Evolutionary conservation across 768 basidiomycete species (phyloP).

Genomic region (Rhodocollybia butyracea): DNA sequence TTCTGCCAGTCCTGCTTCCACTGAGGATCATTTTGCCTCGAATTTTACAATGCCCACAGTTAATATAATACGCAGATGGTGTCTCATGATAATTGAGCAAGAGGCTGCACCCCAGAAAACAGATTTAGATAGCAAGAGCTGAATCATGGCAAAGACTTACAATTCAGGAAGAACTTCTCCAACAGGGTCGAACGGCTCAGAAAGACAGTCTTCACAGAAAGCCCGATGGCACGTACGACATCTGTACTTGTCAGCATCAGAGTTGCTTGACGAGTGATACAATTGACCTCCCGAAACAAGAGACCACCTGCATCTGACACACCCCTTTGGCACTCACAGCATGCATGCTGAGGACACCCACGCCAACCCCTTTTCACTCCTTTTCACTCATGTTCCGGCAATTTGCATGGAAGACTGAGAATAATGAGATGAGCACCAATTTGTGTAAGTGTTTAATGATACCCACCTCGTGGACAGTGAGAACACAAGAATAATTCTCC

Average conservation of each 20-base stretch:
- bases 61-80: constrained; percentile 41
- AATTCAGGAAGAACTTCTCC: constrained; percentile 59
- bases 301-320: constrained; percentile 52
- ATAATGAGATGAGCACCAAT: no score
- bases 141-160: constrained; percentile 26
- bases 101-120: constrained; percentile 27
- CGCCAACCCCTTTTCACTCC: constrained; percentile 21
- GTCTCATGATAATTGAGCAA: constrained; percentile 36
- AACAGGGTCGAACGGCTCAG: constrained; percentile 47
- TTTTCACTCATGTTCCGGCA: constrained; percentile 40
- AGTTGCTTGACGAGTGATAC: neutral
- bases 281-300: constrained; percentile 47
- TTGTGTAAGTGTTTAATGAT: neutral
- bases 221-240: constrained; percentile 59
- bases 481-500: constrained; percentile 48
- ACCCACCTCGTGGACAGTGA: constrained; percentile 52
- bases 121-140: neutral
- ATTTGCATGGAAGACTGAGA: constrained; percentile 48
- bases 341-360: constrained; percentile 51
- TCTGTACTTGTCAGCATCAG: constrained; percentile 27
- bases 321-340: constrained; percentile 38
- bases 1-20: constrained; percentile 40
- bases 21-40: constrained; percentile 31
- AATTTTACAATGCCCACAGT: constrained; percentile 45
- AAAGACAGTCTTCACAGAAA: constrained; percentile 62